Evolutionary conservation across 2,329 filamentous ascomycete species (phyloP).

Genomic region (Graphilbum sp.): DNA sequence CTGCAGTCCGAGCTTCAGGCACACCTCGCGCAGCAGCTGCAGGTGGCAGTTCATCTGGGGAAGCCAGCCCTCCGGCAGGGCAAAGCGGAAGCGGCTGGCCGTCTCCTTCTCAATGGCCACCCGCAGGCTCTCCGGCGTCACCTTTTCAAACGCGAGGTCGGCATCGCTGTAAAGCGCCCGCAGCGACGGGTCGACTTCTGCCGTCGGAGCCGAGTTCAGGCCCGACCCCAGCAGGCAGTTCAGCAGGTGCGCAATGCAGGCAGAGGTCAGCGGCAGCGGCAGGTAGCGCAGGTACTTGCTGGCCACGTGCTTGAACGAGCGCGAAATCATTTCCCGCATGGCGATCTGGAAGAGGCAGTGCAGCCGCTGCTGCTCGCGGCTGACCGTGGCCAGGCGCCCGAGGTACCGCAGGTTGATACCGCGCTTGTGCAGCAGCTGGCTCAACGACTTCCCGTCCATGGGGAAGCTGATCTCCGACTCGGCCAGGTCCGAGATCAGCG

Average conservation of each 20-base stretch:
- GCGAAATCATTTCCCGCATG: conserved; percentile 84
- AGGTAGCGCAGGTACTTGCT: conserved; percentile 65
- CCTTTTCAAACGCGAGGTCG: conserved; percentile 64
- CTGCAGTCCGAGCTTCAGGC: conserved; percentile 79
- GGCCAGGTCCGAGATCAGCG: conserved; percentile 69
- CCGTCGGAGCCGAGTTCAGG: conserved; percentile 59
- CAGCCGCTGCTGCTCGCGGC: conserved; percentile 49
- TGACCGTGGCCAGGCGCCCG: conserved; percentile 62
- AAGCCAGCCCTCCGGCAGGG: conserved; percentile 52
- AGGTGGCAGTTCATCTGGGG: conserved; percentile 46
- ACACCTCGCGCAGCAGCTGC: conserved; percentile 79
- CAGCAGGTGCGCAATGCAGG: conserved; percentile 71
- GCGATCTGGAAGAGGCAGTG: conserved; percentile 62
- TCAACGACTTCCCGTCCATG: conserved; percentile 92
- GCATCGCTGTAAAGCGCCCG: conserved; percentile 64
- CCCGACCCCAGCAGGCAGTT: conserved; percentile 78
- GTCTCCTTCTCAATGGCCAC: conserved; percentile 57
- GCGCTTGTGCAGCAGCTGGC: conserved; percentile 80
- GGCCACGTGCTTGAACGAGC: conserved; percentile 86
- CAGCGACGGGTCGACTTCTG: conserved; percentile 61
- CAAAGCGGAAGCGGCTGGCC: conserved; percentile 58
- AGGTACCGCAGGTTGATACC: conserved; percentile 95
- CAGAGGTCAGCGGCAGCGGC: conserved; percentile 62
- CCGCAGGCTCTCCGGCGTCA: conserved; percentile 58
- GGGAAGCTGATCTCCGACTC: conserved; percentile 93